phyloP scores from a whole-genome alignment of 257 asterid genomes.

The Solanum piurae region DNA sequence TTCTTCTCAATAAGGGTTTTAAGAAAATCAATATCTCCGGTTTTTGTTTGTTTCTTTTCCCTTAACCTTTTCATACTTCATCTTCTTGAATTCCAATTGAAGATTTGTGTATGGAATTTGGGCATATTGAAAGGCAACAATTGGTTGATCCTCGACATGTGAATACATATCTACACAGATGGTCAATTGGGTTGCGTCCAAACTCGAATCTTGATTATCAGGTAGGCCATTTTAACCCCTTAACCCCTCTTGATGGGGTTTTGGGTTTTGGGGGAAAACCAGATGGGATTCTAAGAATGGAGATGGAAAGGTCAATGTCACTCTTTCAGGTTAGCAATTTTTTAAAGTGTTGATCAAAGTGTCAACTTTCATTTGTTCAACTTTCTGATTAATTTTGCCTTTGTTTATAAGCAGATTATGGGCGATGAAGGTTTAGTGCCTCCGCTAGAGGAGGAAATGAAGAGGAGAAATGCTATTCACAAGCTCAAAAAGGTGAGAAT shows the following conservation, averaged over 20 bases:
- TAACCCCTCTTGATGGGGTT: background rate
- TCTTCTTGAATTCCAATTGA: background rate
- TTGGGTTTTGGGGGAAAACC: background rate
- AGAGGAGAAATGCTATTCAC: slow-evolving; percentile 21
- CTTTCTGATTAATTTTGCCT: background rate
- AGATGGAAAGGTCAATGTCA: slow-evolving; percentile 33
- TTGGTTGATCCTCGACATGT: background rate
- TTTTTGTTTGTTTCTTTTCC: background rate
- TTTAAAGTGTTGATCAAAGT: background rate
- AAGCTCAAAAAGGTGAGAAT: slow-evolving; percentile 33
- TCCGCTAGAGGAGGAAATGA: slow-evolving; percentile 32
- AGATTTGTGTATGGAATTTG: slow-evolving; percentile 17
- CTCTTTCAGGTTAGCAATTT: slow-evolving; percentile 25
- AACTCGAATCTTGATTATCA: background rate
- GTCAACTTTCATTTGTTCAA: background rate
- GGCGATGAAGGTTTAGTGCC: slow-evolving; percentile 38
- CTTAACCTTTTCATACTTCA: background rate
- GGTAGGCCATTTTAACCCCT: background rate
- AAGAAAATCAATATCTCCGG: background rate
- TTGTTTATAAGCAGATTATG: slow-evolving; percentile 22
- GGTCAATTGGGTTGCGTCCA: slow-evolving; percentile 3
- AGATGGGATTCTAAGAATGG: slow-evolving; percentile 11
- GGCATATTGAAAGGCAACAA: background rate
- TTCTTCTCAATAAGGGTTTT: background rate
- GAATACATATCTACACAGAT: background rate